Base-by-base conservation (phyloP, 331 rosid species). In the Spiraea crenata region DNA sequence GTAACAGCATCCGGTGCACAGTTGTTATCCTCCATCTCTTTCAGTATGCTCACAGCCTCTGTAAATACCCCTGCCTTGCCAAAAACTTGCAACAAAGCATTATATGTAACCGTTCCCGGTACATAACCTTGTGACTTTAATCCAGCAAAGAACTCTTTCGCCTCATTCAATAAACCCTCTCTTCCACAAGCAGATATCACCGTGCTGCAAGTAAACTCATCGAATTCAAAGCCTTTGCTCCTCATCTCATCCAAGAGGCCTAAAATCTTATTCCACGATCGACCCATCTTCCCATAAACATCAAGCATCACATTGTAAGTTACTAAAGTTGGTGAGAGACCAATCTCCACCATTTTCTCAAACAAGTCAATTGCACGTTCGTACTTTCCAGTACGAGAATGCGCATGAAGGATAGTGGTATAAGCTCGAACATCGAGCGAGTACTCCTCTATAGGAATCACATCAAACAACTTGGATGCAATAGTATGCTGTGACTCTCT, bases 241-340 rank as follows among this genome's bases (percentile, higher is more conserved):
- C 75, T 87, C 82, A 95, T 91, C 81, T 91, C 96, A 82, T 85
- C 93, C 92, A 95, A 79, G 14, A 95, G 85, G 38, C 72, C 88
- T 69, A 91, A 77, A 68, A 95, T 86, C 17, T 72, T 80, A 73
- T 65, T 55, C 99, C 99, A 95, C 40, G 97, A 91, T n/a, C 95
- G 86, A 68, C 99, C 99, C 99, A 87, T 95, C 80, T 86, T 95
- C 64, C 99, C 99, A 68, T 86, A 91, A 71, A 95, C 97, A 81
- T 87, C 93, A 69, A 95, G 97, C 93, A 95, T 88, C 61, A 95
- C 96, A 75, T 91, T 95, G 82, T 87, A 95, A 71, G 99, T 91
- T 35, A 95, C 97, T 89, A 95, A 59, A 66, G 88, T 91, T 25
- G 97, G 96, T 49, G 91, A 88, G 57, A 91, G 64, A 49, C 96